A percentile compares a stretch with the other conserved stretches of the same genome.
Evolutionary conservation across 331 rosid genomes (phyloP).

Genomic region (Pyrus hybrid): DNA sequence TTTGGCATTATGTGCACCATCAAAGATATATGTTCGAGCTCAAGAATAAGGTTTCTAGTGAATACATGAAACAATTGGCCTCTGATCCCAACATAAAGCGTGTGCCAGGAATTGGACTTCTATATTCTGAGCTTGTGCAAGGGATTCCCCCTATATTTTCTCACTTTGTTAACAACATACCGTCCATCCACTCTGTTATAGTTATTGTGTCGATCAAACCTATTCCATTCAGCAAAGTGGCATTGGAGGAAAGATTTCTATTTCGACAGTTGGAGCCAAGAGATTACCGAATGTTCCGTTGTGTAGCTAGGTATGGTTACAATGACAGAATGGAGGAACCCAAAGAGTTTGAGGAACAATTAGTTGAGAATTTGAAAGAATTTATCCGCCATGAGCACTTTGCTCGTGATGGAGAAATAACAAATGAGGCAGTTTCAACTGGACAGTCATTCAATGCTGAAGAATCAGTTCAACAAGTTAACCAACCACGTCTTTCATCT

Average conservation of each 20-base stretch:
- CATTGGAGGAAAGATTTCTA: constrained; percentile 50
- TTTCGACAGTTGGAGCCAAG: constrained; percentile 58
- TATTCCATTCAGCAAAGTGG: constrained; percentile 52
- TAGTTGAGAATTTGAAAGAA: constrained; percentile 46
- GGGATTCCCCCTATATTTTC: constrained; percentile 77
- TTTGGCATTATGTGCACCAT: constrained; percentile 72
- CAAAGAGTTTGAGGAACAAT: constrained; percentile 38
- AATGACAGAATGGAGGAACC: constrained; percentile 45
- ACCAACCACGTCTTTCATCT: constrained; percentile 12
- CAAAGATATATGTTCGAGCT: constrained; percentile 61
- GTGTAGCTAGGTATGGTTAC: constrained; percentile 79
- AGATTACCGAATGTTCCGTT: constrained; percentile 51
- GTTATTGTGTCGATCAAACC: constrained; percentile 65
- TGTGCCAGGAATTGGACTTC: constrained; percentile 58
- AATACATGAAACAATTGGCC: constrained; percentile 32
- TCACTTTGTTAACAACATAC: constrained; percentile 45
- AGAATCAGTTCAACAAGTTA: background rate
- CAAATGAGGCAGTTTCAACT: background rate
- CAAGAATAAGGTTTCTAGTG: constrained; percentile 51
- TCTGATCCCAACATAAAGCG: constrained; percentile 27
- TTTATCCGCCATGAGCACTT: constrained; percentile 25
- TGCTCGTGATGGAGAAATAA: background rate
- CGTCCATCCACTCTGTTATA: constrained; percentile 60
- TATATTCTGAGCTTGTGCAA: constrained; percentile 69
- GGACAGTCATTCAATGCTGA: background rate